Conservation (phyloP, 148 eudicot genomes). For the Nepenthes mirabilis region DNA sequence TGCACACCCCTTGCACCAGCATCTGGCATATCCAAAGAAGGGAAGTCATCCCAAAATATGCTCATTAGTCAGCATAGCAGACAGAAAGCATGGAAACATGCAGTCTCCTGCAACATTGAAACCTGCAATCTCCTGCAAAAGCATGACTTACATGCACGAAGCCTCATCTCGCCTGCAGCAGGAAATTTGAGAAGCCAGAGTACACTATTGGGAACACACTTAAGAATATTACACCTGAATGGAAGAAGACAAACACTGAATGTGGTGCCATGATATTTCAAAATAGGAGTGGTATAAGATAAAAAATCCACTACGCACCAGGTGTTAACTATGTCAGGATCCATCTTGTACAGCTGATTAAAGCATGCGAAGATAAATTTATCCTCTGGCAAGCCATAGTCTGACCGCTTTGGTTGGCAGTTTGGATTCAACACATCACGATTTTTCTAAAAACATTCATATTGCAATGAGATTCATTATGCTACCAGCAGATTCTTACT, state of each 20-base stretch:
- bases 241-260: not conserved
- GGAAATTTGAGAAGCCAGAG: constrained; percentile 98
- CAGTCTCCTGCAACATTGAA: no score
- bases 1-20: constrained; percentile 95
- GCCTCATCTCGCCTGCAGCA: constrained; percentile 90
- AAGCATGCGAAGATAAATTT: constrained; percentile 94
- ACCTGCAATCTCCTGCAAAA: not conserved
- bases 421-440: constrained; percentile 70
- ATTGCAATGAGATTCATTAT: not conserved
- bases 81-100: not conserved
- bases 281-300: not conserved
- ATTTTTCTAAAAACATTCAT: constrained; percentile 45
- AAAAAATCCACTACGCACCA: constrained; percentile 31
- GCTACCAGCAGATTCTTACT: not conserved
- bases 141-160: constrained; percentile 63
- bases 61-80: not conserved
- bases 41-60: not conserved
- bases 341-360: constrained; percentile 96
- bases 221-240: constrained; percentile 90
- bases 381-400: constrained; percentile 87
- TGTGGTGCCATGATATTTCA: not conserved
- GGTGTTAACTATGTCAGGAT: constrained; percentile 76
- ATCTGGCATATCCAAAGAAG: constrained; percentile 27
- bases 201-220: constrained; percentile 84
- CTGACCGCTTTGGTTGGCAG: constrained; percentile 67